Evolutionary conservation across 805 yeast species (phyloP).

Genomic region (Kuraishia ogatae): DNA sequence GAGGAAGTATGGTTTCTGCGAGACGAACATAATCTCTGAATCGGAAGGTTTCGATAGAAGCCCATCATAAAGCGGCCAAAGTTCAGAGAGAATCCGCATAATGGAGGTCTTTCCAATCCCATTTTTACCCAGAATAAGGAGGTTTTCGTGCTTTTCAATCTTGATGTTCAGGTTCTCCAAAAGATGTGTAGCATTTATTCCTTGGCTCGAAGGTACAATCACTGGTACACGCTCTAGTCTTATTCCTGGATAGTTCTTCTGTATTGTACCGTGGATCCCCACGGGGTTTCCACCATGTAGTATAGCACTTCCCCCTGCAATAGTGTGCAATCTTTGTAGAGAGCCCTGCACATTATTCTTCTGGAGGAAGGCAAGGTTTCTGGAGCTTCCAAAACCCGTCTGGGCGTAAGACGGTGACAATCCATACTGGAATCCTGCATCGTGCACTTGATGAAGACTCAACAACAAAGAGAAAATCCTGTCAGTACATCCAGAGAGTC

Average conservation of each 20-base stretch:
- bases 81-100: slow-evolving; percentile 72
- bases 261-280: slow-evolving; percentile 74
- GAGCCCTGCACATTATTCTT: not conserved
- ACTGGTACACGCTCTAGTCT: slow-evolving; percentile 78
- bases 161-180: slow-evolving; percentile 56
- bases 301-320: not conserved
- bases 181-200: slow-evolving; percentile 49
- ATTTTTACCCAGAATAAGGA: slow-evolving; percentile 77
- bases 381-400: slow-evolving; percentile 19
- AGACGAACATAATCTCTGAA: slow-evolving; percentile 65
- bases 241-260: slow-evolving; percentile 67
- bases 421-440: slow-evolving; percentile 45
- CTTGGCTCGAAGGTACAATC: slow-evolving; percentile 62
- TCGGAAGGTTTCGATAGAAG: slow-evolving; percentile 68
- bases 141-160: slow-evolving; percentile 53
- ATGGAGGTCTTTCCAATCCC: slow-evolving; percentile 89
- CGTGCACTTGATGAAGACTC: slow-evolving; percentile 78
- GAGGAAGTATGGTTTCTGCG: slow-evolving; percentile 81
- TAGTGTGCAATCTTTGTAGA: not conserved
- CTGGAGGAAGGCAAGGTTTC: not conserved
- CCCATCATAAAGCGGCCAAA: slow-evolving; percentile 89
- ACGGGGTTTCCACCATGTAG: slow-evolving; percentile 11
- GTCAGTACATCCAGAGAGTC: slow-evolving; percentile 83
- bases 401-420: slow-evolving; percentile 8
- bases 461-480: slow-evolving; percentile 69